Base-by-base conservation (phyloP, 2,329 filamentous ascomycete species). In the Colletotrichum tanaceti region DNA sequence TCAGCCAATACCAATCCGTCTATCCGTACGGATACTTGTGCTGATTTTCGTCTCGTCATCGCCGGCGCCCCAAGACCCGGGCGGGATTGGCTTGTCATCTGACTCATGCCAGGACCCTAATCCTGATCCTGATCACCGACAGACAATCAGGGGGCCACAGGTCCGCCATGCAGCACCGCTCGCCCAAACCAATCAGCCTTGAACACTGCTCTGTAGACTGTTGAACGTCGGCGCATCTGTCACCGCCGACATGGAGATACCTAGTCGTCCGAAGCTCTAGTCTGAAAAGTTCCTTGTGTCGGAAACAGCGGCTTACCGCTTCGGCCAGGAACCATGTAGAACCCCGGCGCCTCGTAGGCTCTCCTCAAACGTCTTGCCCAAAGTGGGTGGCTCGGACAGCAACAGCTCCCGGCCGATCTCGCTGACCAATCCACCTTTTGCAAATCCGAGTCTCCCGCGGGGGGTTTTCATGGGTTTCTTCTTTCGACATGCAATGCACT, bases 341-440 rank as follows among this genome's bases (percentile, higher is more conserved):
- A 68, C 58, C 32, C n/a, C 22, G 10, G 39, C n/a, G 9, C 28
- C 52, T 22, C 14, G 38, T 24, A 35, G 24, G 14, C 35, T 58
- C 53, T 46, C n/a, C 43, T 38, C 6, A 11, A n/a, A 38, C 43
- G 13, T 39, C 46, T 43, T 10, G 22, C n/a, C 5, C 11, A 4
- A n/a, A 4, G 24, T 2, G 16, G 16, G 32, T 16, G 58, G 55
- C 24, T 52, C 38, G 11, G 16, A 39, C 22, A 18, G 22, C 47
- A 50, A 49, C 41, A 59, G 44, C 47, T 68, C 39, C 65, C 43
- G 54, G 54, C 47, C 49, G 61, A 54, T 47, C 32, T 55, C n/a
- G n/a, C 47, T 49, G 24, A 54, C 44, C 61, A 50, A 47, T 68
- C 47, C 39, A 35, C 24, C 38, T n/a, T 43, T 39, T 22, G 54